Conservation (phyloP, 495 filamentous ascomycete species). For the Penicillium canescens region DNA sequence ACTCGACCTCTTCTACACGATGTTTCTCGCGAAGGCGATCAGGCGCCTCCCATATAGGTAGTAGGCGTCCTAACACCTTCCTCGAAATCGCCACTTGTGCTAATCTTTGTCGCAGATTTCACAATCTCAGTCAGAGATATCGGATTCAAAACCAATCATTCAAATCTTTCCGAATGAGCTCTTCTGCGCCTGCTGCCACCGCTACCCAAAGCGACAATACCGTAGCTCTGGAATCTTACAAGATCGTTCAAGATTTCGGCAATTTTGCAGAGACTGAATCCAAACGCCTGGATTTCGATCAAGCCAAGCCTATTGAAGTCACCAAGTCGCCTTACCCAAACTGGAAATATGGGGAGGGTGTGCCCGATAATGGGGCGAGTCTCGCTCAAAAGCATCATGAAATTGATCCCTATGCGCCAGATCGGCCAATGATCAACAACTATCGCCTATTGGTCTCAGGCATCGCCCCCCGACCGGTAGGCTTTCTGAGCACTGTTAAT, state of each 20-base stretch:
- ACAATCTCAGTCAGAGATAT: no score
- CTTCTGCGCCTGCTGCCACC: no score
- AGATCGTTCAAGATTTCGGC: slow-evolving; percentile 24
- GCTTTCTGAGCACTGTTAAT: slow-evolving; percentile 54
- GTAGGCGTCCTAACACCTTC: no score
- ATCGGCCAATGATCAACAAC: slow-evolving; percentile 66
- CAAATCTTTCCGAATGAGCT: no score
- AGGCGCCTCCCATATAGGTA: no score
- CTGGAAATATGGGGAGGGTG: slow-evolving; percentile 74
- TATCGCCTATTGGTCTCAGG: slow-evolving; percentile 87
- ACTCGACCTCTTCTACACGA: no score
- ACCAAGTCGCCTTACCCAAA: slow-evolving; percentile 69
- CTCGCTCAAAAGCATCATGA: slow-evolving; percentile 58
- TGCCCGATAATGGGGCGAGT: slow-evolving; percentile 46
- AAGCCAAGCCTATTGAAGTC: slow-evolving; percentile 50
- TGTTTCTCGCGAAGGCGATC: no score
- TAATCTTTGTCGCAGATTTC: no score
- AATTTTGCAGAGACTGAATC: slow-evolving; percentile 74
- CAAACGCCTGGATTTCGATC: slow-evolving; percentile 60
- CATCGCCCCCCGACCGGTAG: slow-evolving; percentile 76
- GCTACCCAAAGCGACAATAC: background rate
- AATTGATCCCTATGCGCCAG: slow-evolving; percentile 75
- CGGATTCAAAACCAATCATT: no score
- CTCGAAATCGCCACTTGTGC: no score
- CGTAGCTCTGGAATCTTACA: slow-evolving; percentile 21